phyloP scores from a whole-genome alignment of 805 yeast species.

The Limtongozyma cylindracea region DNA sequence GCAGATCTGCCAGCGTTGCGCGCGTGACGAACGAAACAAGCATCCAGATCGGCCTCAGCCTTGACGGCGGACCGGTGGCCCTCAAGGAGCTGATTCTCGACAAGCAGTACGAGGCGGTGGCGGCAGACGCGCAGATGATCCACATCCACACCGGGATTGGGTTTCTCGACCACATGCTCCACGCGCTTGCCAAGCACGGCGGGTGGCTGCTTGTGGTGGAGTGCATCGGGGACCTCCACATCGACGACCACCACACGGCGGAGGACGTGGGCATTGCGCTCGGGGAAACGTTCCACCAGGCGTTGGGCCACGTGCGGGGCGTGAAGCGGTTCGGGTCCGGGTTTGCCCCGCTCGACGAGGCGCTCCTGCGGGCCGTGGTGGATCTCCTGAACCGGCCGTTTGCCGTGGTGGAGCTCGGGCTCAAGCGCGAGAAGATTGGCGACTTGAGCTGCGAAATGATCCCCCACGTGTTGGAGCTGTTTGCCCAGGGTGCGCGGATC shows the following conservation, averaged over 20 bases:
- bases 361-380: slow-evolving; percentile 85
- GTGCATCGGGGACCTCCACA: slow-evolving; percentile 84
- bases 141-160: slow-evolving; percentile 82
- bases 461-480: slow-evolving; percentile 88
- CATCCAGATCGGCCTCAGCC: slow-evolving; percentile 59
- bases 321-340: slow-evolving; percentile 84
- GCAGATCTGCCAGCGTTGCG: slow-evolving; percentile 18
- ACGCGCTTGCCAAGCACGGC: slow-evolving; percentile 87
- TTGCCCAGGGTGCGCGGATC: slow-evolving; percentile 77
- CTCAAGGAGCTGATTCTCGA: slow-evolving; percentile 33
- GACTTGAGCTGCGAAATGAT: slow-evolving; percentile 88
- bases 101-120: slow-evolving; percentile 36
- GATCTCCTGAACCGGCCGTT: slow-evolving; percentile 85
- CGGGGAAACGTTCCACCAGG: slow-evolving; percentile 73
- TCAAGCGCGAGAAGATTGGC: slow-evolving; percentile 83
- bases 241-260: slow-evolving; percentile 92
- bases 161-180: slow-evolving; percentile 90
- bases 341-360: slow-evolving; percentile 93
- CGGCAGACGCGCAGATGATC: slow-evolving; percentile 47
- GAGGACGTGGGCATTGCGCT: slow-evolving; percentile 90
- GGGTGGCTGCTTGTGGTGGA: slow-evolving; percentile 87
- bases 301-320: slow-evolving; percentile 74
- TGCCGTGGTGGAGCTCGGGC: slow-evolving; percentile 73
- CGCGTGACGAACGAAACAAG: slow-evolving; percentile 85
- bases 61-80: slow-evolving; percentile 66